A percentile compares a stretch with the other conserved stretches of the same genome.
phyloP scores from a whole-genome alignment of 1,284 basidiomycete genomes.

The Porogramme epimiltina region DNA sequence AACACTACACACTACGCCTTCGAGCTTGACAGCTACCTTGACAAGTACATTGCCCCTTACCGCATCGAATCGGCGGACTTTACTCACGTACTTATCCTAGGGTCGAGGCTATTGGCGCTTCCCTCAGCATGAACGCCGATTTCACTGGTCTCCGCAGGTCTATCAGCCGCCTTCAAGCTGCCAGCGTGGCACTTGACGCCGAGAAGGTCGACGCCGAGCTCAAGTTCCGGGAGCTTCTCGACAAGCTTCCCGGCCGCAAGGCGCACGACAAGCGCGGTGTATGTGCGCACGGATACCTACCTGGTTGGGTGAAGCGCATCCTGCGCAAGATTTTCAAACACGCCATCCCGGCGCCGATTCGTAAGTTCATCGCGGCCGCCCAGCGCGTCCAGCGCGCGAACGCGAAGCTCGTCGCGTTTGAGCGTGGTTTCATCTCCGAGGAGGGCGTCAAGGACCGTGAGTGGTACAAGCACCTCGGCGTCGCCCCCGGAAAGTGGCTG shows the following conservation, averaged over 20 bases:
- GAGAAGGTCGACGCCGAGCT: conserved; percentile 46
- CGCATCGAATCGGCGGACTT: background rate
- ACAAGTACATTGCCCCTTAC: conserved; percentile 35
- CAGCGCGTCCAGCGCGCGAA: conserved; percentile 70
- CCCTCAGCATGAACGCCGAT: conserved; percentile 14
- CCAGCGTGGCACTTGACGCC: conserved; percentile 56
- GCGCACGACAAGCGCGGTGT: background rate
- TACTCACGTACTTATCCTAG: conserved; percentile 19
- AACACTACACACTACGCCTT: conserved; percentile 74
- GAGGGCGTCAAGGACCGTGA: conserved; percentile 79
- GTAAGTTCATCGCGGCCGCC: conserved; percentile 55
- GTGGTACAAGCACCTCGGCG: conserved; percentile 87
- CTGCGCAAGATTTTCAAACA: conserved; percentile 17
- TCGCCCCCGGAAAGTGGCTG: conserved; percentile 89
- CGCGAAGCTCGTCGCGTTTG: conserved; percentile 73
- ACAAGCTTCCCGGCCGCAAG: conserved; percentile 29
- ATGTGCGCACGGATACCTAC: conserved; percentile 4
- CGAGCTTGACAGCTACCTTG: conserved; percentile 50
- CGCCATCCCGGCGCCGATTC: conserved; percentile 11
- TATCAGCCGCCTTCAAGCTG: conserved; percentile 50
- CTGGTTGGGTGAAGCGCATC: conserved; percentile 23
- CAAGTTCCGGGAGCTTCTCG: conserved; percentile 32
- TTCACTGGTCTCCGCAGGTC: conserved; percentile 44
- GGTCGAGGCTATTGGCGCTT: conserved; percentile 32
- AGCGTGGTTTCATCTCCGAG: conserved; percentile 83